These are phyloP conservation scores for Uncinocarpus reesii DNA, from an alignment of 2,329 filamentous ascomycete species.

Conservation along the genomic window DNA sequence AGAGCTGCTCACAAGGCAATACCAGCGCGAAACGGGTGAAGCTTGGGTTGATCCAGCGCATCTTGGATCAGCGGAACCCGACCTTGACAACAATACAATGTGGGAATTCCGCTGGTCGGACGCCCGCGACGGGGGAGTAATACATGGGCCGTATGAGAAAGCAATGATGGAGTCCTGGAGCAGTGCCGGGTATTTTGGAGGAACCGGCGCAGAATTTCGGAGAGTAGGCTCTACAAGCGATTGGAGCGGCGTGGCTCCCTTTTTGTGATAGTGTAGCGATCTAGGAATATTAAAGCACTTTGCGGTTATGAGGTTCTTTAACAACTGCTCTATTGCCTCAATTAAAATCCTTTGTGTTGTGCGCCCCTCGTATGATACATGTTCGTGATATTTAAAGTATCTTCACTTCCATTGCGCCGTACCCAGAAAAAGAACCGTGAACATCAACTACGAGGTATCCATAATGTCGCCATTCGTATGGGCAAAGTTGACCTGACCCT, in stretches of 20 bases:
- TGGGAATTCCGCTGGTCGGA: constrained; percentile 96
- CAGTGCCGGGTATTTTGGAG: constrained; percentile 82
- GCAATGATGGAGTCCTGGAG: constrained; percentile 84
- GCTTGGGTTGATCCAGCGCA: constrained; percentile 55
- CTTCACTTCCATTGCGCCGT: constrained; percentile 12
- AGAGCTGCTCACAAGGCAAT: constrained; percentile 73
- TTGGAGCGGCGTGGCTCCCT: constrained; percentile 46
- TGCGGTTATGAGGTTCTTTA: not conserved
- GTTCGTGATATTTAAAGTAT: not conserved
- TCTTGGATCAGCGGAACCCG: constrained; percentile 24
- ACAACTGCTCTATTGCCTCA: not conserved
- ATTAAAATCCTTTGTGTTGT: not conserved
- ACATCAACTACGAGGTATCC: constrained; percentile 49
- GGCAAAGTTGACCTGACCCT: constrained; percentile 65
- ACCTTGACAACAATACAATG: constrained; percentile 36
- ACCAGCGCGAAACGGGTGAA: constrained; percentile 73
- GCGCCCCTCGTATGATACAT: constrained; percentile 10
- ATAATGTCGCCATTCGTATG: constrained; percentile 52
- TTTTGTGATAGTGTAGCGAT: constrained; percentile 36
- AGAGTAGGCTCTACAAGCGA: constrained; percentile 44
- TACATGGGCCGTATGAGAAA: constrained; percentile 79
- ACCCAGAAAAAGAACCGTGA: constrained; percentile 15
- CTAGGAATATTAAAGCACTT: not conserved
- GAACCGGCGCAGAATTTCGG: constrained; percentile 68
- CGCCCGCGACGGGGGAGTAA: constrained; percentile 64